phyloP scores from a whole-genome alignment of 164 flowering plant genomes.

The Nymphaea thermarum region DNA sequence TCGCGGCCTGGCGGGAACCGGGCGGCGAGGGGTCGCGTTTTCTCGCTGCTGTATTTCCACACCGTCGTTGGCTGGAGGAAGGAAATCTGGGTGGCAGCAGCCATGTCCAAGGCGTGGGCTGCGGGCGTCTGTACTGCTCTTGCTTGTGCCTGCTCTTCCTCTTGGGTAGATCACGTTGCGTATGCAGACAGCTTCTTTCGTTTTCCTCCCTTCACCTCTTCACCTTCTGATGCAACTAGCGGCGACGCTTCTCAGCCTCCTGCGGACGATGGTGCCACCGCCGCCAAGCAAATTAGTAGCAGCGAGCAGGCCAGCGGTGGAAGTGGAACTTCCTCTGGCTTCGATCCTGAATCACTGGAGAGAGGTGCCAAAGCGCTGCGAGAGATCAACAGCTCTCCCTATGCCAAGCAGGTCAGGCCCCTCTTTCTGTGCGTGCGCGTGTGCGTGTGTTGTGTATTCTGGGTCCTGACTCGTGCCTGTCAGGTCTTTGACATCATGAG shows the following conservation, averaged over 20 bases:
- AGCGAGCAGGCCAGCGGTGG: background rate
- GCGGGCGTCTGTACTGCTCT: background rate
- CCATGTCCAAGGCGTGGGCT: background rate
- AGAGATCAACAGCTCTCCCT: conserved; percentile 46
- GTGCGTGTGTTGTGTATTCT: background rate
- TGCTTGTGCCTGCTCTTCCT: background rate
- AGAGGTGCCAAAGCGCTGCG: conserved; percentile 74
- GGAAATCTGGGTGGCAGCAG: background rate
- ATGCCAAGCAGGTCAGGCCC: conserved; percentile 40
- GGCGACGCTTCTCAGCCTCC: conserved; percentile 12
- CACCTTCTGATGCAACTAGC: conserved; percentile 13
- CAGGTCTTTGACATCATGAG: conserved; percentile 66
- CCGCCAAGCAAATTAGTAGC: conserved; percentile 2
- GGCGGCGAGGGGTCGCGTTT: background rate
- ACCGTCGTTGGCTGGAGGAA: background rate
- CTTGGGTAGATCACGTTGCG: conserved; percentile 8
- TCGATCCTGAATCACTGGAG: conserved; percentile 60
- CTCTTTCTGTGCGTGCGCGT: background rate
- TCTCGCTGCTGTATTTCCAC: no score
- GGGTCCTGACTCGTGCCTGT: background rate
- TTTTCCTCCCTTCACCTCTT: conserved; percentile 25
- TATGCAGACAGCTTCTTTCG: conserved; percentile 42
- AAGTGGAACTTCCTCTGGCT: conserved; percentile 18
- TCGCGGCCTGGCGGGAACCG: background rate
- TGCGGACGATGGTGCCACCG: conserved; percentile 30